These are phyloP conservation scores for Salisapilia sapeloensis DNA, from an alignment of 352 stramenopile species.

Conservation along the genomic window DNA sequence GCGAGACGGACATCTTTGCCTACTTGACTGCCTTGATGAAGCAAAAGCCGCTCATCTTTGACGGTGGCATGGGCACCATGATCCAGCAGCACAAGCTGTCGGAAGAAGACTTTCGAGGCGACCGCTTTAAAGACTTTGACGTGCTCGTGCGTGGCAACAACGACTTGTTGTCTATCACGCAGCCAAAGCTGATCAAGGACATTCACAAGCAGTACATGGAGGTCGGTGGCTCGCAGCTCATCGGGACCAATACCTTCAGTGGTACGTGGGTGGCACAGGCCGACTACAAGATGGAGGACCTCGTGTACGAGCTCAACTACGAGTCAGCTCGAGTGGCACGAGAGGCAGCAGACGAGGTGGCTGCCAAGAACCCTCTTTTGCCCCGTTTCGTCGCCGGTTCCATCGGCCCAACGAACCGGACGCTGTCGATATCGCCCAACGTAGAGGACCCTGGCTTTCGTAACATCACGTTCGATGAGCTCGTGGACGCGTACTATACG, in stretches of 20 bases:
- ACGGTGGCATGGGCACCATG: conserved; percentile 97
- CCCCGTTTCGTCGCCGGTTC: conserved; percentile 92
- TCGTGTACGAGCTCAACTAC: conserved; percentile 94
- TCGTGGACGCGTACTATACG: conserved; percentile 92
- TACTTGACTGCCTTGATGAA: conserved; percentile 62
- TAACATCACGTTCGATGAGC: conserved; percentile 95
- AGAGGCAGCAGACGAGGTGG: conserved; percentile 90
- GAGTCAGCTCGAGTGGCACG: conserved; percentile 82
- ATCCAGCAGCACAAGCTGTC: conserved; percentile 88
- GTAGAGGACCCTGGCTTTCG: conserved; percentile 87
- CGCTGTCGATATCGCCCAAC: conserved; percentile 90
- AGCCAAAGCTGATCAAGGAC: conserved; percentile 88
- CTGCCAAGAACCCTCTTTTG: conserved; percentile 76
- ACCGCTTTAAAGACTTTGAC: conserved; percentile 85
- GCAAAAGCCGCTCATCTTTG: conserved; percentile 86
- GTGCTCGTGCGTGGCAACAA: conserved; percentile 96
- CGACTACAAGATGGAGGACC: conserved; percentile 94
- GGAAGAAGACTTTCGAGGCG: conserved; percentile 91
- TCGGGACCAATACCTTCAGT: conserved; percentile 96
- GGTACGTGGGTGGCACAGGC: conserved; percentile 92
- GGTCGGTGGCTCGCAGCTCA: conserved; percentile 83
- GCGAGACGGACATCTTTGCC: conserved; percentile 56
- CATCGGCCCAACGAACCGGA: conserved; percentile 93
- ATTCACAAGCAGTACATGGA: conserved; percentile 94
- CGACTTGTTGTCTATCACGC: conserved; percentile 91